Conservation (phyloP, 345 rosid genomes). For the Sonneratia caseolaris region DNA sequence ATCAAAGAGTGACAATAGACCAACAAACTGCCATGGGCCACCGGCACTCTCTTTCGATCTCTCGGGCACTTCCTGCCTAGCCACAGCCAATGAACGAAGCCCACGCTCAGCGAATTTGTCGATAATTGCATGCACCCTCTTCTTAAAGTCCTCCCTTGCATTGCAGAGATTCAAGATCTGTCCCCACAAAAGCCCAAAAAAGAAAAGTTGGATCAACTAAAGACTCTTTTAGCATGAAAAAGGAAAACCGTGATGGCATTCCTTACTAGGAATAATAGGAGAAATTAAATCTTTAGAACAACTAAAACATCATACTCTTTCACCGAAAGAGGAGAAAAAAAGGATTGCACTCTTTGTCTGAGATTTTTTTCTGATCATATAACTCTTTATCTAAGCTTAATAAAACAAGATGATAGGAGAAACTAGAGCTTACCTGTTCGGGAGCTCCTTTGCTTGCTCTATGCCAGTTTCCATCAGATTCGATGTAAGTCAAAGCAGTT, state of each 20-base stretch:
- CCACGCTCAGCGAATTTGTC: conserved; percentile 32
- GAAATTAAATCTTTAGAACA: background rate
- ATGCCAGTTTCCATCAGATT: conserved; percentile 23
- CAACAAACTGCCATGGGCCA: conserved; percentile 70
- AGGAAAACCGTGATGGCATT: no score
- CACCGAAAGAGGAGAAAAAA: background rate
- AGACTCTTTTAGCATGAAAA: no score
- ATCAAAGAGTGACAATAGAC: conserved; percentile 65
- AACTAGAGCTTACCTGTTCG: conserved; percentile 21
- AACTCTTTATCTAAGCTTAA: background rate
- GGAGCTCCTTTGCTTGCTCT: conserved; percentile 34
- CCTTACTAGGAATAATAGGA: no score
- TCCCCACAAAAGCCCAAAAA: background rate
- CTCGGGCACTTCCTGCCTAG: conserved; percentile 55
- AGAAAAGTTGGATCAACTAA: no score
- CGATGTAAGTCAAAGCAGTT: conserved; percentile 30
- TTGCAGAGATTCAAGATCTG: conserved; percentile 25
- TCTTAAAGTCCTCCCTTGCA: conserved; percentile 18
- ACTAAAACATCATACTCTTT: background rate
- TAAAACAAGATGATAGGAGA: background rate
- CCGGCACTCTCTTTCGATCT: conserved; percentile 63
- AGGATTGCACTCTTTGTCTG: background rate
- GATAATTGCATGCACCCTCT: conserved; percentile 21
- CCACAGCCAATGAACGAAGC: conserved; percentile 27
- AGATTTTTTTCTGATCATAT: no score